Conservation (phyloP, 768 basidiomycete species). For the Boletus edulis region DNA sequence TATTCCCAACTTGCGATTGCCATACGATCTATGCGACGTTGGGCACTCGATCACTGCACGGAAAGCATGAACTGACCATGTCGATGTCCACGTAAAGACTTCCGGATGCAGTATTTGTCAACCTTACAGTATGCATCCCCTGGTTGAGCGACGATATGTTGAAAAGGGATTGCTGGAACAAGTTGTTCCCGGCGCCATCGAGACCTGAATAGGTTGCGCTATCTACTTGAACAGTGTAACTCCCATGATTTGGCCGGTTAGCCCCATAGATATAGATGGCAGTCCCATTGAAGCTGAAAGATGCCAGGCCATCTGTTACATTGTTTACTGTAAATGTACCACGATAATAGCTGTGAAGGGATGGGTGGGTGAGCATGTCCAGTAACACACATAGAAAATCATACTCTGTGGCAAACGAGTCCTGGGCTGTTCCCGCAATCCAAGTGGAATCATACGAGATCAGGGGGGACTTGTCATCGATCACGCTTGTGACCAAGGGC, state of each 20-base stretch:
- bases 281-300: slow-evolving; percentile 49
- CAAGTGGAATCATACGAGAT: slow-evolving; percentile 28
- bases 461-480: slow-evolving; percentile 35
- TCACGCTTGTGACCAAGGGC: slow-evolving; percentile 24
- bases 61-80: slow-evolving; percentile 28
- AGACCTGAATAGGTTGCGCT: slow-evolving; percentile 21
- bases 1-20: slow-evolving; percentile 27
- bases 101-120: slow-evolving; percentile 35
- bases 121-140: slow-evolving; percentile 35
- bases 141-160: slow-evolving; percentile 31
- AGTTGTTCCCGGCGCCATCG: slow-evolving; percentile 27
- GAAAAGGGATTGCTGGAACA: slow-evolving; percentile 45
- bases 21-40: slow-evolving; percentile 23
- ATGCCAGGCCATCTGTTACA: slow-evolving; percentile 31
- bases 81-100: slow-evolving; percentile 44
- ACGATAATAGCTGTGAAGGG: slow-evolving; percentile 32
- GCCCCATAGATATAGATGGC: slow-evolving; percentile 50
- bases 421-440: slow-evolving; percentile 13
- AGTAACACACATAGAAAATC: neutral
- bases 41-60: neutral
- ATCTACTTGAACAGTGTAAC: slow-evolving; percentile 44
- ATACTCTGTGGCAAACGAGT: slow-evolving; percentile 13
- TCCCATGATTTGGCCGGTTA: slow-evolving; percentile 46
- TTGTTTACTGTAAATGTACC: slow-evolving; percentile 41
- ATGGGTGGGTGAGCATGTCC: neutral